Conservation (phyloP, 192 early-diverging fungal species). For the Rhizophagus clarus region DNA sequence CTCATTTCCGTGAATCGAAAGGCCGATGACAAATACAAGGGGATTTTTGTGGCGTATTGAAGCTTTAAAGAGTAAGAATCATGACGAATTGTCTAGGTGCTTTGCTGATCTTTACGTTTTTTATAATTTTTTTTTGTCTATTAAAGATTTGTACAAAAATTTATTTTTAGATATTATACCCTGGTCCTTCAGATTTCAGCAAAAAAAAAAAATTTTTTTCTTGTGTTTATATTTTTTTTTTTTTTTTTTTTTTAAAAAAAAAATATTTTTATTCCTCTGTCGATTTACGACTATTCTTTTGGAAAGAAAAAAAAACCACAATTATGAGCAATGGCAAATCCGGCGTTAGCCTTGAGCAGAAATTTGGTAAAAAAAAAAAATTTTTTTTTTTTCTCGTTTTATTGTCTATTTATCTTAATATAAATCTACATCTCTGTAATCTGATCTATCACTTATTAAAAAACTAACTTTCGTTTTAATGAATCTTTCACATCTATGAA, state of each 20-base stretch:
- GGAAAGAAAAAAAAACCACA: slow-evolving; percentile 12
- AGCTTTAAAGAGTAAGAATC: too few relatives aligned
- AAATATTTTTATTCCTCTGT: slow-evolving; percentile 1
- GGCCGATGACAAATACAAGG: too few relatives aligned
- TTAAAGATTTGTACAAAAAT: too few relatives aligned
- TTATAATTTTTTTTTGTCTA: too few relatives aligned
- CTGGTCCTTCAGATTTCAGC: too few relatives aligned
- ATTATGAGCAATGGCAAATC: slow-evolving; percentile 49
- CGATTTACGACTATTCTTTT: slow-evolving; percentile 10
- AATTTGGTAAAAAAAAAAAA: slow-evolving; percentile 52
- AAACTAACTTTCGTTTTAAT: background rate
- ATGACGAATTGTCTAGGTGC: too few relatives aligned
- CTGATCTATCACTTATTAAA: background rate
- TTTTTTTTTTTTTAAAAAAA: slow-evolving; percentile 4
- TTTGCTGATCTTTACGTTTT: too few relatives aligned
- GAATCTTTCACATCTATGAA: background rate
- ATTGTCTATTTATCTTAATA: background rate
- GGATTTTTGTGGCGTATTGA: too few relatives aligned
- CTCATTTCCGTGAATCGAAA: too few relatives aligned
- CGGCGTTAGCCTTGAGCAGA: slow-evolving; percentile 64
- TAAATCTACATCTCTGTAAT: background rate
- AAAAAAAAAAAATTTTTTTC: too few relatives aligned
- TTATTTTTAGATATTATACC: too few relatives aligned
- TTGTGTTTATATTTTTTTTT: background rate
- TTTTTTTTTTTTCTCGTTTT: background rate